Evolutionary conservation across 495 filamentous ascomycete species (phyloP).

Genomic region (Cladorrhinum samala): DNA sequence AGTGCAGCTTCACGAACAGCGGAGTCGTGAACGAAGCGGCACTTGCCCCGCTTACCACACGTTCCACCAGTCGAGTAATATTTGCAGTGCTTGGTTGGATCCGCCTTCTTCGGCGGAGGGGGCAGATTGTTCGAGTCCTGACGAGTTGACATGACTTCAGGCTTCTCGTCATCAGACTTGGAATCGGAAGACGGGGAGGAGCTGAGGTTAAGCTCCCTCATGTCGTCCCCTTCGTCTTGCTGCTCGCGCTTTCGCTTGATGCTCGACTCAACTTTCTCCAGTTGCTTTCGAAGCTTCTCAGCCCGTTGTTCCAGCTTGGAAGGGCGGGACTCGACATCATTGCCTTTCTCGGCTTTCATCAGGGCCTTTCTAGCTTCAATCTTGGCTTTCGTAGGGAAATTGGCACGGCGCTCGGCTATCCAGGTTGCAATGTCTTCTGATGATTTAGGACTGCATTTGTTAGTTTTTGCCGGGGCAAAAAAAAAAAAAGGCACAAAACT

Average conservation of each 20-base stretch:
- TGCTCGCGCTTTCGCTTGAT: constrained; percentile 53
- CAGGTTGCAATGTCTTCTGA: constrained; percentile 63
- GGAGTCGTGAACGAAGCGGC: constrained; percentile 54
- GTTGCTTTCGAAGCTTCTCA: constrained; percentile 44
- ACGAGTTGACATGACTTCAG: constrained; percentile 42
- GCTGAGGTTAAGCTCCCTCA: constrained; percentile 35
- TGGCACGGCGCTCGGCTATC: constrained; percentile 72
- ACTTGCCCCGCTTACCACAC: constrained; percentile 59
- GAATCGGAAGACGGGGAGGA: constrained; percentile 35
- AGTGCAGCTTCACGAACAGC: constrained; percentile 48
- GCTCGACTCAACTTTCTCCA: constrained; percentile 47
- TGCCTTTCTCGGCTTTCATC: constrained; percentile 17
- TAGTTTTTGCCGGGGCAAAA: too few species aligned
- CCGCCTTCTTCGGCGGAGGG: constrained; percentile 42
- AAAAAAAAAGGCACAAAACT: too few species aligned
- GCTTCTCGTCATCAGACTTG: constrained; percentile 40
- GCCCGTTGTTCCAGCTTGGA: constrained; percentile 37
- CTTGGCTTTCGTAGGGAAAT: constrained; percentile 68
- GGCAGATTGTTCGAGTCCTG: constrained; percentile 29
- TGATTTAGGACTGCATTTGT: constrained; percentile 39
- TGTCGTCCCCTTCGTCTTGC: constrained; percentile 52
- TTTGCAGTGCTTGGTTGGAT: constrained; percentile 52
- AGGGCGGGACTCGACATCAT: constrained; percentile 4
- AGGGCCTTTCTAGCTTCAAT: constrained; percentile 45
- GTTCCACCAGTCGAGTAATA: constrained; percentile 55